These are phyloP conservation scores for Plectosphaerella sp. DNA, from an alignment of 2,329 filamentous ascomycete genomes.

Conservation along the genomic window DNA sequence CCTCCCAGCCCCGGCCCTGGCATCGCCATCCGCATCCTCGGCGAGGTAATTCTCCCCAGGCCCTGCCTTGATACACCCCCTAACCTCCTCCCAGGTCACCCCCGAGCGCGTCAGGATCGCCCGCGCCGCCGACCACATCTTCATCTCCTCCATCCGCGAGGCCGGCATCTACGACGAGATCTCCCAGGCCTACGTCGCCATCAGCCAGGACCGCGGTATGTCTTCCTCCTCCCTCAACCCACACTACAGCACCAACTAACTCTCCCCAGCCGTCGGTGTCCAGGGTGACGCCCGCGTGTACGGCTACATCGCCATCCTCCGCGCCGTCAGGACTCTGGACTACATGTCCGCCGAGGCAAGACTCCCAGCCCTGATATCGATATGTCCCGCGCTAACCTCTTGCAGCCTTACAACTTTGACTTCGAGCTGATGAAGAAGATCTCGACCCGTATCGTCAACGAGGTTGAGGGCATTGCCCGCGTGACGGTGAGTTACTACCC, in stretches of 20 bases:
- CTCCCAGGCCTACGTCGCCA: constrained; percentile 41
- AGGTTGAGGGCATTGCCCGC: constrained; percentile 64
- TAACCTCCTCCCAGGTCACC: constrained; percentile 49
- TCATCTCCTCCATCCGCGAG: constrained; percentile 69
- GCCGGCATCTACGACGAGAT: constrained; percentile 68
- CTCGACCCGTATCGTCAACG: constrained; percentile 61
- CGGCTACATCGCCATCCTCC: constrained; percentile 30
- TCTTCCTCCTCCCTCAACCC: constrained; percentile 1
- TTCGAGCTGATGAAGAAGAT: constrained; percentile 61
- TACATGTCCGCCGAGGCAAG: constrained; percentile 26
- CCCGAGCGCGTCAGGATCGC: constrained; percentile 74
- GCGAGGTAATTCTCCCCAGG: constrained; percentile 42
- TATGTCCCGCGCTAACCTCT: constrained; percentile 22
- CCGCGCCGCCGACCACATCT: constrained; percentile 72
- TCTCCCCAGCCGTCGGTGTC: constrained; percentile 27
- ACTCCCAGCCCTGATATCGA: neutral
- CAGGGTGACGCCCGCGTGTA: constrained; percentile 22
- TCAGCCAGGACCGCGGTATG: constrained; percentile 34
- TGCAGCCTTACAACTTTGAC: constrained; percentile 56
- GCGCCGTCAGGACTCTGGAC: constrained; percentile 47
- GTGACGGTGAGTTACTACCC: constrained; percentile 37
- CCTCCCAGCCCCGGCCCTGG: constrained; percentile 48
- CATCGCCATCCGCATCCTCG: constrained; percentile 75
- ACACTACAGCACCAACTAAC: too few species aligned
- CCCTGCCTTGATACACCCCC: too few species aligned